Evolutionary conservation across 2,329 filamentous ascomycete genomes (phyloP).

Genomic region (Talaromyces sp.): DNA sequence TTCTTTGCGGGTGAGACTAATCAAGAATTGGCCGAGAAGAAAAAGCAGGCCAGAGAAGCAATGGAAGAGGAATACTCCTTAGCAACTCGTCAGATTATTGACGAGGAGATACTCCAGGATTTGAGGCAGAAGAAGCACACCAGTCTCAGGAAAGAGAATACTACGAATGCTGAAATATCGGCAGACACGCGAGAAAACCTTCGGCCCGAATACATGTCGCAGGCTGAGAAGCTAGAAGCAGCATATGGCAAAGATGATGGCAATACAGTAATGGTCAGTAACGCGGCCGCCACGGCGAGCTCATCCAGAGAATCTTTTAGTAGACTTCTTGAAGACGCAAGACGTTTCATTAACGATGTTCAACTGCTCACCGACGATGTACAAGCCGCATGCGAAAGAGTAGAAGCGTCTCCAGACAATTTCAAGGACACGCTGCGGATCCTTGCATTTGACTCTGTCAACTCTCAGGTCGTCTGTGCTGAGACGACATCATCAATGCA

Average conservation of each 20-base stretch:
- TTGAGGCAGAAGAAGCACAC: constrained; percentile 5
- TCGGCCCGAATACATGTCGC: background rate
- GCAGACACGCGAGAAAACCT: background rate
- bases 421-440: constrained; percentile 30
- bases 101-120: constrained; percentile 2
- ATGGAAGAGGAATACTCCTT: constrained; percentile 25
- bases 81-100: constrained; percentile 17
- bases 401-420: constrained; percentile 18
- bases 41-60: constrained; percentile 20
- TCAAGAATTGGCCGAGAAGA: constrained; percentile 22
- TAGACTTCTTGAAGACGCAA: background rate
- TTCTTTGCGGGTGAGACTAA: constrained; percentile 26
- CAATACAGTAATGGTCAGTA: background rate
- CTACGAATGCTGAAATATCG: background rate
- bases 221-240: background rate
- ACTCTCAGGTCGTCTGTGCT: constrained; percentile 29
- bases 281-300: background rate
- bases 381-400: constrained; percentile 8
- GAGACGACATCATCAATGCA: constrained; percentile 33
- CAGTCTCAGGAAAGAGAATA: background rate
- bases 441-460: constrained; percentile 37
- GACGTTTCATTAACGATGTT: constrained; percentile 14
- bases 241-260: background rate
- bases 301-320: background rate
- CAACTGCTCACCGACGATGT: constrained; percentile 13